These are phyloP conservation scores for Nannizzia gypsea DNA, from an alignment of 2,329 filamentous ascomycete species.

Conservation along the genomic window DNA sequence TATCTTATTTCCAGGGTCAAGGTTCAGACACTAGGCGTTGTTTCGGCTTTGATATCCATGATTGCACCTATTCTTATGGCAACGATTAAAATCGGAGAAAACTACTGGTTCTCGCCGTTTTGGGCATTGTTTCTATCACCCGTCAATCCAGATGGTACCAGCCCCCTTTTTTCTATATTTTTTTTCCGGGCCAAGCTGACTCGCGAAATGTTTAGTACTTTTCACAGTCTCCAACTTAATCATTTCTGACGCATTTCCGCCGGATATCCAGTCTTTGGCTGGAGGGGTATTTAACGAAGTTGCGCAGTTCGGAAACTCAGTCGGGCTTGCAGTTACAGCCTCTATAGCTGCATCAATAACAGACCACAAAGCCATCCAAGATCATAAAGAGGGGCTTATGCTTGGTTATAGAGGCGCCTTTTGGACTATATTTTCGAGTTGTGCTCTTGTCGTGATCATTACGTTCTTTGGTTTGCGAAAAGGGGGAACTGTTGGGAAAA, in stretches of 20 bases:
- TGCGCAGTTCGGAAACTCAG: constrained; percentile 43
- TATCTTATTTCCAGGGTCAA: constrained; percentile 13
- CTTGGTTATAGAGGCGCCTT: constrained; percentile 11
- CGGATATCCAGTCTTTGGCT: constrained; percentile 46
- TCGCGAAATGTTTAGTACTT: constrained; percentile 1
- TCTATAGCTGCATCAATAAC: constrained; percentile 28
- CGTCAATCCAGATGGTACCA: constrained; percentile 13
- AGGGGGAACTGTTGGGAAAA: constrained; percentile 10
- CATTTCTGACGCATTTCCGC: constrained; percentile 43
- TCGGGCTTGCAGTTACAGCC: constrained; percentile 42
- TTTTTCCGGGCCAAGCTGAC: not conserved
- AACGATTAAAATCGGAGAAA: constrained; percentile 8
- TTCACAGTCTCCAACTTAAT: constrained; percentile 43
- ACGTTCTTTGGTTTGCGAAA: constrained; percentile 12
- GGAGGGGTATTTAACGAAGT: constrained; percentile 52
- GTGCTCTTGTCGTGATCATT: constrained; percentile 9
- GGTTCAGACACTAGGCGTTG: constrained; percentile 9
- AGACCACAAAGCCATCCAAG: constrained; percentile 4
- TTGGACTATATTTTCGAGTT: constrained; percentile 13
- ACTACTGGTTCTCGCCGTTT: constrained; percentile 12
- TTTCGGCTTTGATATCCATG: constrained; percentile 12
- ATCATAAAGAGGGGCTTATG: constrained; percentile 6
- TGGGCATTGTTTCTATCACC: constrained; percentile 11
- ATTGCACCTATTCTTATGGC: constrained; percentile 13
- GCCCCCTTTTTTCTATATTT: not conserved